Conservation (phyloP, 345 rosid genomes). For the Litchi chinensis region DNA sequence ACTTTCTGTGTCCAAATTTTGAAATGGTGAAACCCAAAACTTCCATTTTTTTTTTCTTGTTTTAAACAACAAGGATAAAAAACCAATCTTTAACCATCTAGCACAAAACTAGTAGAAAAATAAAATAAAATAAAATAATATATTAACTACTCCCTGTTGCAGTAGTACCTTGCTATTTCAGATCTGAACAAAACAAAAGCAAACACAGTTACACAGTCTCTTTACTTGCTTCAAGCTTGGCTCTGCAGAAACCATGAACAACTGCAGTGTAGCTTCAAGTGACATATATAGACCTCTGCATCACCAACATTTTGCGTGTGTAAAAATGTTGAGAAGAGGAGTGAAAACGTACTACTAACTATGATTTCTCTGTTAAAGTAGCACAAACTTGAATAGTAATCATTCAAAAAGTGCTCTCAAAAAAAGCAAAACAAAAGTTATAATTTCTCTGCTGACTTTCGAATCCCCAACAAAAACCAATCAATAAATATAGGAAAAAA, state of each 20-base stretch:
- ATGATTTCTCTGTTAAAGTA: constrained; percentile 26
- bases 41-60: not conserved
- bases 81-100: not conserved
- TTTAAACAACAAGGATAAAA: not conserved
- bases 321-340: not conserved
- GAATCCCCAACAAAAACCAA: constrained; percentile 9
- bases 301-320: not conserved
- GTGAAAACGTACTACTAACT: constrained; percentile 18
- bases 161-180: constrained; percentile 19
- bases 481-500: constrained; percentile 20
- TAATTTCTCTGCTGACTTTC: constrained; percentile 6
- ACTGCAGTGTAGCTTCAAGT: constrained; percentile 1
- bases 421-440: not conserved
- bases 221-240: not conserved
- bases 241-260: not conserved
- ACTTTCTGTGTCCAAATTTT: constrained; percentile 18
- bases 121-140: not conserved
- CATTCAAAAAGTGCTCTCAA: constrained; percentile 10
- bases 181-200: constrained; percentile 24
- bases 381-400: constrained; percentile 20
- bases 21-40: constrained; percentile 29
- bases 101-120: not conserved
- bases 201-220: constrained; percentile 5
- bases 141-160: not conserved
- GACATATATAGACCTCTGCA: not conserved